These are phyloP conservation scores for Asterionellopsis glacialis DNA, from an alignment of 108 stramenopile genomes.

Conservation along the genomic window DNA sequence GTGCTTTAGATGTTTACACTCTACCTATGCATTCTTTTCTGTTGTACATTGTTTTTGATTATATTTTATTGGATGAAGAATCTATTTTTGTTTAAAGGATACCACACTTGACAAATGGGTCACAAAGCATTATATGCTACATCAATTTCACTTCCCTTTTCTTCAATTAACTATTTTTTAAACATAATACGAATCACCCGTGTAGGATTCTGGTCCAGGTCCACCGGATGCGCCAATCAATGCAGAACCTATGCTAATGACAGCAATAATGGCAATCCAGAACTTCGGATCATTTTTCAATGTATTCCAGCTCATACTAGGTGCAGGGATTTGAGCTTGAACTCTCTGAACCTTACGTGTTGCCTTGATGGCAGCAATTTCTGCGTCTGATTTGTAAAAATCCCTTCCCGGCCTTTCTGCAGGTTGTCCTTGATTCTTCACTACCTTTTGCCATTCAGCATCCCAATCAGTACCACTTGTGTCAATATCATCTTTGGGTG, in stretches of 20 bases:
- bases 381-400: conserved; percentile 56
- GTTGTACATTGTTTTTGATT: background rate
- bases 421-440: conserved; percentile 18
- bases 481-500: conserved; percentile 12
- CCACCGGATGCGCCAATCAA: background rate
- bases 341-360: conserved; percentile 18
- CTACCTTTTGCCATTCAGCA: conserved; percentile 61
- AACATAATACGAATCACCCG: conserved; percentile 26
- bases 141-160: background rate
- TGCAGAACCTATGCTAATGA: conserved; percentile 23
- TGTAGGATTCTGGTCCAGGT: background rate
- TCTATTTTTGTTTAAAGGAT: background rate
- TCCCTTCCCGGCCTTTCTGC: conserved; percentile 40
- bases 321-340: conserved; percentile 4
- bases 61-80: background rate
- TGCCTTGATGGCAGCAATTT: conserved; percentile 41
- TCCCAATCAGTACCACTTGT: conserved; percentile 45
- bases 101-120: background rate
- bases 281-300: conserved; percentile 49
- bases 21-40: background rate
- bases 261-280: conserved; percentile 45
- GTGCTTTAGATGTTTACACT: background rate
- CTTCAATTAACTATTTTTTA: conserved; percentile 9
- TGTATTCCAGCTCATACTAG: conserved; percentile 18
- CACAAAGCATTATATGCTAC: background rate